Evolutionary conservation across 495 filamentous ascomycete species (phyloP), one percentile per base, ranked within the genome.

Genomic region (Geopyxis carbonaria): DNA sequence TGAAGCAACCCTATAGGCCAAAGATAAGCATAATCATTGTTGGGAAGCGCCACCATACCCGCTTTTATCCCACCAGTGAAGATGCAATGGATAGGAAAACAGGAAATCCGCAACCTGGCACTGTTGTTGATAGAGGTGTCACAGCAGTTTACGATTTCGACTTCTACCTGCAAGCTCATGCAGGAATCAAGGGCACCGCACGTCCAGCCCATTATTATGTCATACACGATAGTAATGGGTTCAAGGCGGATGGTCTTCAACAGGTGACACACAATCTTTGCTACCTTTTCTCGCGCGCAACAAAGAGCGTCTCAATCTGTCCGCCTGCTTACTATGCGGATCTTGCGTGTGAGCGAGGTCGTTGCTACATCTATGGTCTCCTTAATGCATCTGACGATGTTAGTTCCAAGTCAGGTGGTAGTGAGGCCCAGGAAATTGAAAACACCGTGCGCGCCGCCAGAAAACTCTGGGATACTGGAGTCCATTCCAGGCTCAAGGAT

Each of bases 31-130:
- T 82, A 21, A 60, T 80, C 13, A 63, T 82, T n/a, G 77, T 77
- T 0, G 80, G 81, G 28, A 93, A 93, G 57, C 70, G 89, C 15
- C 87, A 95, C 47, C 82, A 93, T 51, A 92, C 81, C 0, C 78
- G 87, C 0, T 91, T 94, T 63, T 93, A 77, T 55, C 69, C 73
- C 1, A 69, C 66, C 0, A 54, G 64, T 2, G 51, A 55, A 13
- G 51, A 65, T 1, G 46, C 55, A 9, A 57, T 64, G 0, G 70
- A 75, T 19, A 53, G 59, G 11, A 61, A 49, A 1, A 70, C 67
- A 4, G 64, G 66, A 4, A 93, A 91, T 44, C 69, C 75, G 2
- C 54, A 63, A 27, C 73, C 72, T 29, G 87, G 87, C 4, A 92
- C 84, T 2, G 67, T 93, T 2, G 82, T 93, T 7, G 87, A 94